Conservation (phyloP, 75 land plant species). For the Pseudotsuga menziesii region DNA sequence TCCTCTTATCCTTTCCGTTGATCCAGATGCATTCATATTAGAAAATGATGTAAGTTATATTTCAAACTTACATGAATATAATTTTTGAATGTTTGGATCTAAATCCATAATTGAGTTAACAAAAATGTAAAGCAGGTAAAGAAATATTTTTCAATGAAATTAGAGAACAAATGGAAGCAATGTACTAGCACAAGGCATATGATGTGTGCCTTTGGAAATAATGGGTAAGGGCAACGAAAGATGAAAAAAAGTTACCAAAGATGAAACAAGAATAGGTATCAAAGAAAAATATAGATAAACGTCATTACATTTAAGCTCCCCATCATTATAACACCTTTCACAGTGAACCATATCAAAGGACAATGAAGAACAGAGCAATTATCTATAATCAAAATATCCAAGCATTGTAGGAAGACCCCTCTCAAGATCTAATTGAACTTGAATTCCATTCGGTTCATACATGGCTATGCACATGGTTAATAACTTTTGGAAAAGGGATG, state of each 20-base stretch:
- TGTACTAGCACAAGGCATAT: neutral
- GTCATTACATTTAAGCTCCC: conserved; percentile 51
- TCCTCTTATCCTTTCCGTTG: no score
- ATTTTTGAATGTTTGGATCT: no score
- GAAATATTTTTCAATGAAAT: no score
- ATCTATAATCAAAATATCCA: conserved; percentile 51
- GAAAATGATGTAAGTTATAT: neutral
- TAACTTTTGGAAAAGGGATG: conserved; percentile 22
- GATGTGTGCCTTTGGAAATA: neutral
- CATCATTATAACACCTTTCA: conserved; percentile 46
- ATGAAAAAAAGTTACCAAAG: neutral
- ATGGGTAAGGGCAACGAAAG: neutral
- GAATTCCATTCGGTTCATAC: conserved; percentile 62
- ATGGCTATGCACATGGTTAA: conserved; percentile 62
- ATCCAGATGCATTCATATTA: no score
- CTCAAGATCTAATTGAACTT: conserved; percentile 78
- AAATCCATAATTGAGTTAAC: no score
- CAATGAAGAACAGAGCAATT: conserved; percentile 64
- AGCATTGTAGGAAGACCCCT: conserved; percentile 87
- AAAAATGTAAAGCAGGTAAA: no score
- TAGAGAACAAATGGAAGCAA: neutral
- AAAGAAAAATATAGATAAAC: neutral
- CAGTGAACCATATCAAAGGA: conserved; percentile 83
- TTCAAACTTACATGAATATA: neutral
- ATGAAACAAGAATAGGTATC: neutral